A percentile compares a stretch with the other conserved stretches of the same genome.
phyloP scores from a whole-genome alignment of 2,329 filamentous ascomycete genomes.

The Fusarium robinianum region DNA sequence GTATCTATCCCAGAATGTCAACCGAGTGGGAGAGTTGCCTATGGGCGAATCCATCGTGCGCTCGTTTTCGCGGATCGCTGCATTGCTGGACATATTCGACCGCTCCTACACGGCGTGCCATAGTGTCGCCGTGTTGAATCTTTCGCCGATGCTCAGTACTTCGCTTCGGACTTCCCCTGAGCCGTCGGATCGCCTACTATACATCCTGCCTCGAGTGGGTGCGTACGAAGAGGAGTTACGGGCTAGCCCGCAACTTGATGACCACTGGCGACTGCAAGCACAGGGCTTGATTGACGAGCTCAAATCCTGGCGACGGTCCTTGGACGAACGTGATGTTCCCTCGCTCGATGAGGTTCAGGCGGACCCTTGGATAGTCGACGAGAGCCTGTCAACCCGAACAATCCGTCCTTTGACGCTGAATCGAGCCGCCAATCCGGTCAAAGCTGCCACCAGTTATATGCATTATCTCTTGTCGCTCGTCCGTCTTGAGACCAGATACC shows the following conservation, averaged over 20 bases:
- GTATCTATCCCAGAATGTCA: conserved; percentile 15
- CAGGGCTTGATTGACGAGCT: conserved; percentile 8
- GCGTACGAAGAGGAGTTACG: conserved; percentile 25
- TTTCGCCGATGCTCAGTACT: conserved; percentile 6
- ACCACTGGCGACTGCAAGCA: conserved; percentile 11
- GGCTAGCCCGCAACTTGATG: conserved; percentile 4
- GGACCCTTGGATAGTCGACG: not conserved
- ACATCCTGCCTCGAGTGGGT: conserved; percentile 18
- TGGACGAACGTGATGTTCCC: conserved; percentile 8
- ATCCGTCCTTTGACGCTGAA: conserved; percentile 6
- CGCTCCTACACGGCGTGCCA: conserved; percentile 17
- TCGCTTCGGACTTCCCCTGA: conserved; percentile 5
- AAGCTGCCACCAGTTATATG: conserved; percentile 20
- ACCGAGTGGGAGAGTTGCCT: conserved; percentile 1
- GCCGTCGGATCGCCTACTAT: conserved; percentile 16
- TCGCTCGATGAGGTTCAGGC: not conserved
- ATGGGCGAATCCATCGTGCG: conserved; percentile 19
- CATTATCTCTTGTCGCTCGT: conserved; percentile 21
- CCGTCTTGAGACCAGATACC: conserved; percentile 23
- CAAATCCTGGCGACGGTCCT: conserved; percentile 13
- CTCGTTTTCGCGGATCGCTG: conserved; percentile 23
- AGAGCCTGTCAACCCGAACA: not conserved
- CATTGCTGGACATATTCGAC: conserved; percentile 26
- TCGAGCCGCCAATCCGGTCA: too few species aligned
- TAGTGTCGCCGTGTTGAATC: conserved; percentile 4